Evolutionary conservation across 2,329 filamentous ascomycete species (phyloP).

Genomic region (Xylaria arbuscula): DNA sequence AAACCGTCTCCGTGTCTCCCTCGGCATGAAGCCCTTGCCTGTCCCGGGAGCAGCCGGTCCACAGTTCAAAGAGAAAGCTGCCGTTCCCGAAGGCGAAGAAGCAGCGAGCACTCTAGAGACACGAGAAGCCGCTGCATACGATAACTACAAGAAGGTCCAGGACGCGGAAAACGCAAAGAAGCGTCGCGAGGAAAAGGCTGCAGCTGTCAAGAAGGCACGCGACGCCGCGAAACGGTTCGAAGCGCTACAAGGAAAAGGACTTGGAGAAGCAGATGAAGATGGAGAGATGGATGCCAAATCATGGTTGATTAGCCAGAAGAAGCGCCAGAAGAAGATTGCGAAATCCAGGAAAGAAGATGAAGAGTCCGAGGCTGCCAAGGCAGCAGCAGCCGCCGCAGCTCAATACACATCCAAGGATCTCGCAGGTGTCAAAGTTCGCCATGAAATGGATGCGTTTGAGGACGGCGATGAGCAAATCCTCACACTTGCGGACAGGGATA

Average conservation of each 20-base stretch:
- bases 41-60: conserved; percentile 73
- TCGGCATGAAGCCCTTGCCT: conserved; percentile 90
- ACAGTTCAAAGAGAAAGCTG: conserved; percentile 54
- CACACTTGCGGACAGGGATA: conserved; percentile 92
- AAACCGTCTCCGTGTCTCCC: conserved; percentile 87
- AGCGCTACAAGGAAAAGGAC: conserved; percentile 81
- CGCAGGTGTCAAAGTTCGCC: conserved; percentile 89
- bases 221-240: conserved; percentile 82
- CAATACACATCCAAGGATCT: conserved; percentile 88
- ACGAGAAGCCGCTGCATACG: conserved; percentile 76
- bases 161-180: conserved; percentile 81
- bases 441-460: conserved; percentile 84
- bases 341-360: conserved; percentile 77
- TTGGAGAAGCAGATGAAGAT: conserved; percentile 79
- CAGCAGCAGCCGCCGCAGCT: conserved; percentile 68
- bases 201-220: conserved; percentile 85
- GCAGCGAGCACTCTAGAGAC: conserved; percentile 85
- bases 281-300: conserved; percentile 80
- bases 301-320: conserved; percentile 92
- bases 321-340: conserved; percentile 90
- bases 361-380: conserved; percentile 82
- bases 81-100: conserved; percentile 62
- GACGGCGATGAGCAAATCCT: conserved; percentile 88
- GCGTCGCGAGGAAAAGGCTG: conserved; percentile 82
- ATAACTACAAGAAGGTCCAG: conserved; percentile 74